Percentiles rank a stretch among this genome's conserved stretches.
phyloP scores from a whole-genome alignment of 768 basidiomycete genomes.

The Tricholoma sp. region DNA sequence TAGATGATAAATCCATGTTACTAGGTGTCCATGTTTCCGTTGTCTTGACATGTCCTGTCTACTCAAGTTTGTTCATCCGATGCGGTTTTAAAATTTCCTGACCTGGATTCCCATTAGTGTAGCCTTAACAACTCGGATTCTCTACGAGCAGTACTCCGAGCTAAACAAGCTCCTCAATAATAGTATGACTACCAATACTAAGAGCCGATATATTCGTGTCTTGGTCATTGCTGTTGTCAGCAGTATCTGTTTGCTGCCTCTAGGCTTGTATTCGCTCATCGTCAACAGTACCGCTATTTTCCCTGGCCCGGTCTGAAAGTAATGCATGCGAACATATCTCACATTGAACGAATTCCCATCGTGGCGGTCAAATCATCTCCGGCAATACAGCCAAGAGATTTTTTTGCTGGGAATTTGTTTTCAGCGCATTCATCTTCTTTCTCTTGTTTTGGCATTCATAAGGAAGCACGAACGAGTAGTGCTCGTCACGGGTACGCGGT shows the following conservation, averaged over 20 bases:
- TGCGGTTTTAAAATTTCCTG: not conserved
- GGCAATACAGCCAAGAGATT: no score
- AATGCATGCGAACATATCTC: no score
- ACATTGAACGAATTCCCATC: no score
- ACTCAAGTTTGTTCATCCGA: conserved; percentile 1
- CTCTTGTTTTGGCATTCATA: no score
- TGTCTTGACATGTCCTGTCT: not conserved
- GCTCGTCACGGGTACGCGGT: no score
- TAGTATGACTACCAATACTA: not conserved
- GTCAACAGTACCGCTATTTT: not conserved
- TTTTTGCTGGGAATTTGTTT: no score
- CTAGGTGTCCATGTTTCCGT: not conserved
- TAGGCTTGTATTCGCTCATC: not conserved
- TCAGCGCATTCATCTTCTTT: no score
- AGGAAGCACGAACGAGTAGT: no score
- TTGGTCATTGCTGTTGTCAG: not conserved
- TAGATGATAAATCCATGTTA: no score
- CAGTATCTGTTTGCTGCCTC: not conserved
- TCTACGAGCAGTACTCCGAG: not conserved
- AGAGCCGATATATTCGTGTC: not conserved
- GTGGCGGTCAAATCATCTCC: no score
- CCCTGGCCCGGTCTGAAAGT: not conserved
- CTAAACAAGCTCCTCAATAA: not conserved
- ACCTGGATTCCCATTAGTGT: not conserved
- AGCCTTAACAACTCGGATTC: not conserved